Percentiles rank a stretch among this genome's conserved stretches.
These are phyloP conservation scores for Ligustrum vulgare DNA, from an alignment of 257 asterid genomes.

Conservation along the genomic window DNA sequence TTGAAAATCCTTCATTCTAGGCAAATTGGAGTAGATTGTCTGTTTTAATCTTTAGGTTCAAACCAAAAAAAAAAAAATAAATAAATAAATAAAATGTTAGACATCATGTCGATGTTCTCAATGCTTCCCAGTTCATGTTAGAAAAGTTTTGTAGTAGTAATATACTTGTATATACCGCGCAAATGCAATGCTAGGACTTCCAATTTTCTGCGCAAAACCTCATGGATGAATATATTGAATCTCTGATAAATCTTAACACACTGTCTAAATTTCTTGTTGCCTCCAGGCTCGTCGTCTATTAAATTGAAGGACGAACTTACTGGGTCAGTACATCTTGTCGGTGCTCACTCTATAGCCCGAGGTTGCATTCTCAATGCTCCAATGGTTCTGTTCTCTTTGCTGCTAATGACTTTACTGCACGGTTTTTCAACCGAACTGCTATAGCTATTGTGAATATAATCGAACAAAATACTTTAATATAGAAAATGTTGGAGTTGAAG, in stretches of 20 bases:
- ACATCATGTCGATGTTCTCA: neutral
- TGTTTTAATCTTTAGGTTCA: neutral
- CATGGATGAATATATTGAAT: neutral
- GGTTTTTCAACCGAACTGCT: slow-evolving; percentile 31
- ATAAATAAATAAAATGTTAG: no score
- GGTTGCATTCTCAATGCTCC: slow-evolving; percentile 34
- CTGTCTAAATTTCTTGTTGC: slow-evolving; percentile 12
- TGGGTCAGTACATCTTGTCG: slow-evolving; percentile 98
- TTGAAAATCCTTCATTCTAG: neutral
- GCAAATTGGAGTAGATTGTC: neutral
- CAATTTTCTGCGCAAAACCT: neutral
- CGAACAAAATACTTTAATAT: slow-evolving; percentile 16
- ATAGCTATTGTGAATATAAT: slow-evolving; percentile 28
- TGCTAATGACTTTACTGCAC: slow-evolving; percentile 48
- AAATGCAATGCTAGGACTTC: neutral
- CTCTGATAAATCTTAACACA: neutral
- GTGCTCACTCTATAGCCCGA: slow-evolving; percentile 72
- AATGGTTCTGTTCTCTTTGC: slow-evolving; percentile 34
- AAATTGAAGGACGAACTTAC: slow-evolving; percentile 92
- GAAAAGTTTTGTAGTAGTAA: neutral
- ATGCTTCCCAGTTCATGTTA: neutral
- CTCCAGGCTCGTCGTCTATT: slow-evolving; percentile 88
- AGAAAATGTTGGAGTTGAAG: slow-evolving; percentile 25
- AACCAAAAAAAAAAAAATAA: no score
- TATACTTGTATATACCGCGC: neutral